phyloP scores from a whole-genome alignment of 352 stramenopile species.

The Phytopythium boreale region DNA sequence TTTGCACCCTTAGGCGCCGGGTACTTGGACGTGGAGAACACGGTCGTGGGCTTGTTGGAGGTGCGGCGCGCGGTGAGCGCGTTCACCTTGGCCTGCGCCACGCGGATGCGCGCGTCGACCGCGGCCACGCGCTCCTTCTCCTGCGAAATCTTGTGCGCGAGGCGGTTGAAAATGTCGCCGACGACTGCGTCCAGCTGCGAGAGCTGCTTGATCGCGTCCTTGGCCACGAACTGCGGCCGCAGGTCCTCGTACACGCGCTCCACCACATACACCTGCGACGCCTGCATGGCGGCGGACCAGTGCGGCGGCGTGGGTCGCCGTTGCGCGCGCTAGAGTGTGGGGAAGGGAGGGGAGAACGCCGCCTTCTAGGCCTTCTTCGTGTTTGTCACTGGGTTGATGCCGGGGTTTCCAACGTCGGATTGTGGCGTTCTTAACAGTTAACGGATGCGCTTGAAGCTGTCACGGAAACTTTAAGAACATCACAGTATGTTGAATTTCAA shows the following conservation, averaged over 20 bases:
- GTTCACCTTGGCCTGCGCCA: conserved; percentile 85
- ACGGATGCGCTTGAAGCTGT: too few relatives aligned
- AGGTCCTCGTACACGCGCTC: conserved; percentile 88
- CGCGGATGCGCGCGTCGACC: conserved; percentile 69
- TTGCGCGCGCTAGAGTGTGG: too few relatives aligned
- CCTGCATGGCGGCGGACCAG: conserved; percentile 52
- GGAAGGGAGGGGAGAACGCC: too few relatives aligned
- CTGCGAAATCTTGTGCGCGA: conserved; percentile 69
- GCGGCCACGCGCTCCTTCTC: conserved; percentile 78
- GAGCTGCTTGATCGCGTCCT: conserved; percentile 84
- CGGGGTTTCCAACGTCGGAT: too few relatives aligned
- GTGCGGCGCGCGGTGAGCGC: conserved; percentile 72
- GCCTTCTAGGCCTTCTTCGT: too few relatives aligned
- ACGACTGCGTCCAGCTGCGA: conserved; percentile 80
- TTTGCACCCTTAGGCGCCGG: conserved; percentile 55
- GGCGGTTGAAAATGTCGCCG: conserved; percentile 81
- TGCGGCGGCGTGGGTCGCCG: neutral
- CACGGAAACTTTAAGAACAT: too few relatives aligned
- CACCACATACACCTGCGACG: conserved; percentile 82
- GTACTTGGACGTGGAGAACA: conserved; percentile 89
- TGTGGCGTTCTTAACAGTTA: too few relatives aligned
- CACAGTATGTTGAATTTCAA: too few relatives aligned
- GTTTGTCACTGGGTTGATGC: too few relatives aligned
- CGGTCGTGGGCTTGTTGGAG: conserved; percentile 84
- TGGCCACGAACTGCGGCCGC: conserved; percentile 78